Base-by-base conservation (phyloP, 2,329 filamentous ascomycete genomes). In the Colletotrichum salicis region DNA sequence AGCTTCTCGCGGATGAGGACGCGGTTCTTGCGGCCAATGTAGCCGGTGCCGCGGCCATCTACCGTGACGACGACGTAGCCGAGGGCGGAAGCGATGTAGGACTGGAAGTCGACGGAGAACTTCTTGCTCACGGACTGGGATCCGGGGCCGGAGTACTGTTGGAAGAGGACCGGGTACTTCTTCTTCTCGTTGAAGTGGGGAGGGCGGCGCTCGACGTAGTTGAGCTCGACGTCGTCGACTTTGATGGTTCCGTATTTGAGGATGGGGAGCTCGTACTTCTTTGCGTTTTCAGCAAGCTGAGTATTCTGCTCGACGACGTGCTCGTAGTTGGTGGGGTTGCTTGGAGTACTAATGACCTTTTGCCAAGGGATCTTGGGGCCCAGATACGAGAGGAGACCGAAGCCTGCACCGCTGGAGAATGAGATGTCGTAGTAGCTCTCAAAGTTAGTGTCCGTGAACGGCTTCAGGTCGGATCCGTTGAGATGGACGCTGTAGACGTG, bases 61-160 rank as follows among this genome's bases (percentile, higher is more conserved):
- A 99, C 92, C 0, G 96, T 98, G 60, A 99, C 93, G 48, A 98
- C 96, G 64, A 99, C 88, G 82, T 99, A 99, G 54, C 95, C 96
- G 1, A 99, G 88, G 24, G 86, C 90, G 0, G 94, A 92, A 37
- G 96, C 95, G 54, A 98, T 86, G 79, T 96, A 98, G 7, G 94
- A 89, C 79, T 98, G 94, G 80, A 97, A 99, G 80, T 98, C 93
- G 71, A 99, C 90, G 11, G 81, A 82, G 83, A 98, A 99, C 67
- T 83, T 88, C 79, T 96, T 95, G 76, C 89, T 87, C 2, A 99
- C 96, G 8, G 89, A 89, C 80, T 99, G 97, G 22, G 95, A 98
- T n/a, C 93, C 94, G 0, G 96, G 96, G 0, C 96, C 96, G 29
- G 94, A 96, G 84, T 99, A 99, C 71, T 98, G 92, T 78, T 94